Percentiles rank a stretch among this genome's conserved stretches.
phyloP scores from a whole-genome alignment of 345 rosid species.

The Eucalyptus marginata region DNA sequence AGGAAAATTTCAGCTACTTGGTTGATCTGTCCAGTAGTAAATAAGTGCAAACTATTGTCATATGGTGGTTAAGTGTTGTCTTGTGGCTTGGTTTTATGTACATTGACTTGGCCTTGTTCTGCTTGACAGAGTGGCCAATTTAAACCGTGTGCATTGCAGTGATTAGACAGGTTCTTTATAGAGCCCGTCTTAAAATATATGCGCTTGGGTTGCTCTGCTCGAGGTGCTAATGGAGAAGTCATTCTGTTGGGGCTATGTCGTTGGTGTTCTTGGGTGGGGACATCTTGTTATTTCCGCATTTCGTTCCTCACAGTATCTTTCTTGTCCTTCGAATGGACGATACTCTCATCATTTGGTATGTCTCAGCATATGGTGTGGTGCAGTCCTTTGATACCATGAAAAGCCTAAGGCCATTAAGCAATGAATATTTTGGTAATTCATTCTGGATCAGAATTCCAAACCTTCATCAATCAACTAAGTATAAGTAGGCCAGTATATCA shows the following conservation, averaged over 20 bases:
- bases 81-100: background rate
- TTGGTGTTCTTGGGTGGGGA: background rate
- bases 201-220: background rate
- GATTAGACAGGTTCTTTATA: background rate
- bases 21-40: background rate
- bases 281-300: background rate
- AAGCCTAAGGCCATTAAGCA: background rate
- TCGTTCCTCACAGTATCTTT: background rate
- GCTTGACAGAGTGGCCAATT: background rate
- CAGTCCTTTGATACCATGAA: background rate
- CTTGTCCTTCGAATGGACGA: background rate
- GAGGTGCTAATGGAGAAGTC: background rate
- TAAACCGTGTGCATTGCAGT: background rate
- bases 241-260: background rate
- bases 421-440: background rate
- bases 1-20: background rate
- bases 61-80: background rate
- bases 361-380: background rate
- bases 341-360: background rate
- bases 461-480: background rate
- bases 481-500: background rate
- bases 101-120: background rate
- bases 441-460: background rate
- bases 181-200: background rate
- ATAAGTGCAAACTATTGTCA: background rate